Evolutionary conservation across 805 yeast genomes (phyloP).

Genomic region (Saccharomycopsis selenospora): DNA sequence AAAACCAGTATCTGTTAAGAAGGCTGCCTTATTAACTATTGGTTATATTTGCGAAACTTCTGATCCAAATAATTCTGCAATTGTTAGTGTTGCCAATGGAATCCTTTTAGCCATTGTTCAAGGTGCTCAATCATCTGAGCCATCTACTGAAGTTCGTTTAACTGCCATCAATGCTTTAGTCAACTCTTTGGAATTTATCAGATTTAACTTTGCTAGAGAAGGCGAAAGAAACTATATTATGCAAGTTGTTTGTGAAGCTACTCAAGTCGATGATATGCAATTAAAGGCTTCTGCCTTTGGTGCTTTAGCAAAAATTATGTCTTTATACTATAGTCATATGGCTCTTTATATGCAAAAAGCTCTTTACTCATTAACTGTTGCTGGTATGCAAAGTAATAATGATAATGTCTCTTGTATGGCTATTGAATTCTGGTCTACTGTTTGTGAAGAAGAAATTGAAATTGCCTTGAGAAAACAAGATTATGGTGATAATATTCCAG

Average conservation of each 20-base stretch:
- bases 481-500: constrained; percentile 37
- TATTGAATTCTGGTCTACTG: constrained; percentile 98
- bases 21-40: constrained; percentile 79
- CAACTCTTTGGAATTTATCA: constrained; percentile 83
- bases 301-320: constrained; percentile 87
- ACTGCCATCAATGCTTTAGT: constrained; percentile 91
- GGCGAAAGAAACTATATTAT: constrained; percentile 94
- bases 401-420: constrained; percentile 96
- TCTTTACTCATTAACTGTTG: constrained; percentile 76
- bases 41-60: constrained; percentile 96
- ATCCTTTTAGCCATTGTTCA: constrained; percentile 93
- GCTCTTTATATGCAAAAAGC: constrained; percentile 97
- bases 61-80: constrained; percentile 71
- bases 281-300: constrained; percentile 94
- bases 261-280: constrained; percentile 78
- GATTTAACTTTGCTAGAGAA: constrained; percentile 80
- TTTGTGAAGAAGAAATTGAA: constrained; percentile 95
- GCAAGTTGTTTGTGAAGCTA: constrained; percentile 99
- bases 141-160: constrained; percentile 65
- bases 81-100: constrained; percentile 81
- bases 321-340: constrained; percentile 83
- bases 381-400: constrained; percentile 81
- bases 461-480: constrained; percentile 63
- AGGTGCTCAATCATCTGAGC: constrained; percentile 84
- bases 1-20: constrained; percentile 71